A percentile compares a stretch with the other conserved stretches of the same genome.
Conservation (phyloP, 352 stramenopile species). For the Blastocystis sp. region DNA sequence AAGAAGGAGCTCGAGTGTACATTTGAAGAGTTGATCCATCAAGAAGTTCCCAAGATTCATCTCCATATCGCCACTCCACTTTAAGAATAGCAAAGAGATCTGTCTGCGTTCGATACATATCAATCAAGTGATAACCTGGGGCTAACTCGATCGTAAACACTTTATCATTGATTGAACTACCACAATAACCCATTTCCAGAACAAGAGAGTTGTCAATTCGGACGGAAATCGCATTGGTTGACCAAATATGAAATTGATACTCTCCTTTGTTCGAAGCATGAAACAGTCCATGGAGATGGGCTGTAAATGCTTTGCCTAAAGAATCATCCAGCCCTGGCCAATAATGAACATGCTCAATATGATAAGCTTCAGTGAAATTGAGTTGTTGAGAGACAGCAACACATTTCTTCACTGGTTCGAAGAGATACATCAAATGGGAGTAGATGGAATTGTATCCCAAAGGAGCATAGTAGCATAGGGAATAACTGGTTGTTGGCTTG, state of each 20-base stretch:
- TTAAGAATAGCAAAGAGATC: neutral
- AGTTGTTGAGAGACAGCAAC: neutral
- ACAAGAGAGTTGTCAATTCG: neutral
- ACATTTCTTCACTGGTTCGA: neutral
- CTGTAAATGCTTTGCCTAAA: neutral
- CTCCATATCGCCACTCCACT: neutral
- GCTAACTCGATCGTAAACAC: neutral
- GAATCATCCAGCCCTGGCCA: neutral
- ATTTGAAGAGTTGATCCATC: too few relatives aligned
- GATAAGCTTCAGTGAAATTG: neutral
- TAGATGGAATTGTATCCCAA: neutral
- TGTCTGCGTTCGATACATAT: neutral
- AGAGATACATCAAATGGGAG: neutral
- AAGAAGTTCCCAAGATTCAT: too few relatives aligned
- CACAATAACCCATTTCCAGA: neutral
- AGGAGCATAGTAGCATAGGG: conserved; percentile 5
- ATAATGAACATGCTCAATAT: conserved; percentile 30
- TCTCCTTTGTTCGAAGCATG: neutral
- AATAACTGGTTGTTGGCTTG: neutral
- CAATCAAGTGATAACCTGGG: neutral
- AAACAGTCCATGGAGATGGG: neutral
- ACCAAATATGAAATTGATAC: neutral
- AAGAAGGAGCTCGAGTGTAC: too few relatives aligned
- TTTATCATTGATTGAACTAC: neutral
- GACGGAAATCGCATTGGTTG: neutral